These are phyloP conservation scores for Ormosia emarginata DNA, from an alignment of 306 rosid species.

Conservation along the genomic window DNA sequence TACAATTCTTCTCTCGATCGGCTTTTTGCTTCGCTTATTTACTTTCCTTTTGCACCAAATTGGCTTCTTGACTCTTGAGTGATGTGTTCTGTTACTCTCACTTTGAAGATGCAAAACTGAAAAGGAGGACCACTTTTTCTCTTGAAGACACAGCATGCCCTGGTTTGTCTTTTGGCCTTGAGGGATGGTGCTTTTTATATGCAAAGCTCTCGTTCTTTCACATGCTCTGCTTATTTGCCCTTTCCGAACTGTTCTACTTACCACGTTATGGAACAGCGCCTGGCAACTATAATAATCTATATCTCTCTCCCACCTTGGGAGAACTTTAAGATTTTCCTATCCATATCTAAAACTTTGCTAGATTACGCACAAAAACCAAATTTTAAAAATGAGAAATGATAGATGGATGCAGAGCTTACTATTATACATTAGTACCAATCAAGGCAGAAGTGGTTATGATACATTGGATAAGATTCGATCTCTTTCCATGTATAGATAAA, in stretches of 20 bases:
- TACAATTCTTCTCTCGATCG: background rate
- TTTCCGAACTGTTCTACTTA: conserved; percentile 14
- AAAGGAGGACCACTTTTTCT: conserved; percentile 20
- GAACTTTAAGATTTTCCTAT: background rate
- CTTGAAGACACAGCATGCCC: conserved; percentile 23
- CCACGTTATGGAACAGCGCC: conserved; percentile 8
- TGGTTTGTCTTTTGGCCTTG: conserved; percentile 4
- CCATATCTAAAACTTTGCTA: background rate
- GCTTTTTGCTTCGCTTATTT: background rate
- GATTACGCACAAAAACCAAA: background rate
- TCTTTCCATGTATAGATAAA: background rate
- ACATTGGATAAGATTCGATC: background rate
- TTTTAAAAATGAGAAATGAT: background rate
- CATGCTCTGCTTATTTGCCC: conserved; percentile 13
- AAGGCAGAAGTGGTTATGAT: background rate
- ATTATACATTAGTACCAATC: background rate
- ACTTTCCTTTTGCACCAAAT: conserved; percentile 20
- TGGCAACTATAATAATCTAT: background rate
- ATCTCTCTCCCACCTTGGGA: background rate
- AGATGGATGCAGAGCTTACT: background rate
- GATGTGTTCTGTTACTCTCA: conserved; percentile 15
- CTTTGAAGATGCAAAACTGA: conserved; percentile 7
- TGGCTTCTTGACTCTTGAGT: conserved; percentile 7
- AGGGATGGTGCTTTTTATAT: conserved; percentile 5
- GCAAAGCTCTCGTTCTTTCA: conserved; percentile 4